A percentile compares a stretch with the other conserved stretches of the same genome.
Evolutionary conservation across 176 grass and related monocot species (phyloP).

Genomic region (Dactylis glomerata): DNA sequence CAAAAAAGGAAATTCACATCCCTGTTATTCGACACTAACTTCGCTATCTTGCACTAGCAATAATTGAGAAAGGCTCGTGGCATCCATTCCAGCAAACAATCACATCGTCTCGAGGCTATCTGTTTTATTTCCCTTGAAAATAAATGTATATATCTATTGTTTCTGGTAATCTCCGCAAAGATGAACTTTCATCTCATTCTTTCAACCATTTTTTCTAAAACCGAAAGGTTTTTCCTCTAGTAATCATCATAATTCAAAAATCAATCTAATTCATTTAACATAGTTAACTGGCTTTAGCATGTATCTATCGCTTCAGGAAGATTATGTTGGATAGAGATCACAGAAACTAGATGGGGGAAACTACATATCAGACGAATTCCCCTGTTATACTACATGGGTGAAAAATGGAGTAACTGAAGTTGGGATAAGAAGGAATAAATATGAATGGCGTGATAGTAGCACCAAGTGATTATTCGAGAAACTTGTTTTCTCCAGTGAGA

Average conservation of each 20-base stretch:
- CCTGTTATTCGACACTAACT: conserved; percentile 40
- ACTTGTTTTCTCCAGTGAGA: not conserved
- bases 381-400: not conserved
- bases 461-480: conserved; percentile 43
- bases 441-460: conserved; percentile 17
- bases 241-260: not conserved
- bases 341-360: not conserved
- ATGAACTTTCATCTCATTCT: not conserved
- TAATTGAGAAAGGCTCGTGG: conserved; percentile 38
- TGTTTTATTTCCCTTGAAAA: not conserved
- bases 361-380: not conserved
- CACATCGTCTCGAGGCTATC: conserved; percentile 36
- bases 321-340: not conserved
- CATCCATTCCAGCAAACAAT: conserved; percentile 42
- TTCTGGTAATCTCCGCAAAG: not conserved
- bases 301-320: conserved; percentile 2
- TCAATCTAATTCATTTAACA: not conserved
- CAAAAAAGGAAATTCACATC: conserved; percentile 34
- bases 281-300: not conserved
- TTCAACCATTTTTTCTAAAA: not conserved
- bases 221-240: not conserved
- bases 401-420: conserved; percentile 14
- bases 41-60: conserved; percentile 38
- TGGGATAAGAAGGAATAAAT: conserved; percentile 52
- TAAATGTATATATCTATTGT: conserved; percentile 17